Base-by-base conservation (phyloP, 1,284 basidiomycete species). In the Apiotrichum laibachii region DNA sequence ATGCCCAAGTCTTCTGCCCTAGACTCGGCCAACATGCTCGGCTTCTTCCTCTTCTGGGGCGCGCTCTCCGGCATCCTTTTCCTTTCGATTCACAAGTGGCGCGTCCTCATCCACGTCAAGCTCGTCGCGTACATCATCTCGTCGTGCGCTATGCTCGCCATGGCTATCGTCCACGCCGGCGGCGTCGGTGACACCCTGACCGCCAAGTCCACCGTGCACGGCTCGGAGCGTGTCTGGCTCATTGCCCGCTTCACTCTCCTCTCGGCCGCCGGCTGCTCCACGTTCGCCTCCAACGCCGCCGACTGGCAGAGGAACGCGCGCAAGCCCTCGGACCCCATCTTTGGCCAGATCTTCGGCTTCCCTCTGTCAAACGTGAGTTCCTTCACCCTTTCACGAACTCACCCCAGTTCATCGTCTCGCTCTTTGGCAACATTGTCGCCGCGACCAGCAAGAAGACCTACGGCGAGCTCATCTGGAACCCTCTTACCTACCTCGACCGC, bases 21-120 rank as follows among this genome's bases (percentile, higher is more conserved):
- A 43, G 54, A 53, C 13, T 63, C 63, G 15, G 64, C 64, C 35
- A 47, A 68, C 19, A 72, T 72, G 65, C 39, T 90, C 78, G 86
- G 85, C 65, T 92, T 92, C 83, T 88, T 92, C 81, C 76, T 92
- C 59, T 92, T 91, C 80, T 83, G 88, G 84, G 78, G 90, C 52
- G 81, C 89, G 57, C 88, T 85, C 37, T 80, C 89, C n/a, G 85
- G 86, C 18, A 84, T 85, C 34, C 86, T 90, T 57, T 88, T 85
- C 84, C 85, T 89, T 62, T 86, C 86, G 13, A 84, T 90, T 45
- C 87, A 89, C 77, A 83, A 87, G 72, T 75, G 71, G 71, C 45
- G 43, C 19, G 40, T 65, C 34, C 56, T 75, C 21, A 69, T 72
- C 51, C 51, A 70, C 55, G 35, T 63, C 64, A 75, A 75, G 60